A percentile compares a stretch with the other conserved stretches of the same genome.
Evolutionary conservation across 2,329 filamentous ascomycete genomes (phyloP).

Genomic region (Capronia americana): DNA sequence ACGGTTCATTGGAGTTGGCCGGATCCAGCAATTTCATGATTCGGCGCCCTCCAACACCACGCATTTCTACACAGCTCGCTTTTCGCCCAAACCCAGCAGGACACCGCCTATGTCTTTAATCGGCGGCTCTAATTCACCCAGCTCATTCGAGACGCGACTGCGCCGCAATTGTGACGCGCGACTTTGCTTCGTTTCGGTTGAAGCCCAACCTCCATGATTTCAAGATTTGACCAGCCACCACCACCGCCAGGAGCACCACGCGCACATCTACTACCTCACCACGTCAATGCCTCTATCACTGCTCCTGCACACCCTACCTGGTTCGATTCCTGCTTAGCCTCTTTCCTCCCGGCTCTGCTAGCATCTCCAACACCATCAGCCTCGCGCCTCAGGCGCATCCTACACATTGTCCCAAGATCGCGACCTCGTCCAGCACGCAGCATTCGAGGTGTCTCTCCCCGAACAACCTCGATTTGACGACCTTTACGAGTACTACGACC

Average conservation of each 20-base stretch:
- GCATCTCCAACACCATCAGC: constrained; percentile 16
- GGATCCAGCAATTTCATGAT: constrained; percentile 26
- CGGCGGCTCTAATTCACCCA: constrained; percentile 7
- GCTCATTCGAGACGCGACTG: constrained; percentile 19
- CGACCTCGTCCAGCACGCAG: constrained; percentile 12
- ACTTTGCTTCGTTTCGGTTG: constrained; percentile 16
- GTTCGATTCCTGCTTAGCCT: constrained; percentile 27
- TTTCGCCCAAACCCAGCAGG: neutral
- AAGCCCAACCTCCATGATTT: constrained; percentile 38
- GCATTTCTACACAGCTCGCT: constrained; percentile 8
- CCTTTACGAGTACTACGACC: constrained; percentile 61
- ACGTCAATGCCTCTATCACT: constrained; percentile 31
- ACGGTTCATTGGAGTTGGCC: constrained; percentile 11
- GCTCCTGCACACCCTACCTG: constrained; percentile 26
- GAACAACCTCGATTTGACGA: constrained; percentile 55
- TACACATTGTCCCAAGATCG: constrained; percentile 31
- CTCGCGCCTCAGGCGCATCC: constrained; percentile 34
- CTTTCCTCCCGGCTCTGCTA: constrained; percentile 13
- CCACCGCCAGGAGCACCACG: constrained; percentile 26
- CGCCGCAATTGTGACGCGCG: constrained; percentile 26
- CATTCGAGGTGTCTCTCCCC: constrained; percentile 48
- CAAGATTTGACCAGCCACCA: constrained; percentile 34
- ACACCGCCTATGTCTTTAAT: constrained; percentile 13
- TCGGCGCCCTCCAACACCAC: constrained; percentile 20
- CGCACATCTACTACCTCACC: constrained; percentile 25